phyloP scores from a whole-genome alignment of 2,329 filamentous ascomycete genomes.

The Neofusicoccum cordaticola region DNA sequence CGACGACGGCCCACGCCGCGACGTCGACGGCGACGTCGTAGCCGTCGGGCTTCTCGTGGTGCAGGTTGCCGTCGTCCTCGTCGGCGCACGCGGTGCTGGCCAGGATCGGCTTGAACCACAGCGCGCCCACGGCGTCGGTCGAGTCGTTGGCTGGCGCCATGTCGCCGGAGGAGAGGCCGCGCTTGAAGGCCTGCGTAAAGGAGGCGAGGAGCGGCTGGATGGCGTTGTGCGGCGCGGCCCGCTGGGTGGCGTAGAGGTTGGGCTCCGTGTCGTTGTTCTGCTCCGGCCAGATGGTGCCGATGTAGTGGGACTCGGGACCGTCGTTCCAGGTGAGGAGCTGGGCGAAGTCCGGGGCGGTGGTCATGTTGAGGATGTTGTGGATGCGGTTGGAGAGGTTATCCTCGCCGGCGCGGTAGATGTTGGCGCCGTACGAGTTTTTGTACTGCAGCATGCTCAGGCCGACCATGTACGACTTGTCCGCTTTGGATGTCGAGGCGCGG shows the following conservation, averaged over 20 bases:
- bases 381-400: slow-evolving; percentile 36
- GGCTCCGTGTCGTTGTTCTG: slow-evolving; percentile 25
- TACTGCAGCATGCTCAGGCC: slow-evolving; percentile 28
- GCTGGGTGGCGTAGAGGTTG: slow-evolving; percentile 28
- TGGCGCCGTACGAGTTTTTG: slow-evolving; percentile 31
- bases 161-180: background rate
- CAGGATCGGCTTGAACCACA: slow-evolving; percentile 3
- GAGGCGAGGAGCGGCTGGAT: slow-evolving; percentile 37
- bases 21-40: background rate
- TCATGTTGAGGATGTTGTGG: slow-evolving; percentile 34
- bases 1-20: background rate
- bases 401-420: slow-evolving; percentile 35
- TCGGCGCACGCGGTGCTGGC: background rate
- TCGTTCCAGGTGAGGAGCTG: slow-evolving; percentile 40
- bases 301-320: slow-evolving; percentile 39
- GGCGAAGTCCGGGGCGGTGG: slow-evolving; percentile 28
- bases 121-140: background rate
- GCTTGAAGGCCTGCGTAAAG: slow-evolving; percentile 36
- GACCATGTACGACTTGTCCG: slow-evolving; percentile 37
- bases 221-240: slow-evolving; percentile 28
- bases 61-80: background rate
- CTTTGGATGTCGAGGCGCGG: slow-evolving; percentile 22
- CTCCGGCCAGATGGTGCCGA: slow-evolving; percentile 35
- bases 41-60: background rate
- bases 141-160: background rate